These are phyloP conservation scores for Nakazawaea ernobii DNA, from an alignment of 805 yeast genomes.

Conservation along the genomic window DNA sequence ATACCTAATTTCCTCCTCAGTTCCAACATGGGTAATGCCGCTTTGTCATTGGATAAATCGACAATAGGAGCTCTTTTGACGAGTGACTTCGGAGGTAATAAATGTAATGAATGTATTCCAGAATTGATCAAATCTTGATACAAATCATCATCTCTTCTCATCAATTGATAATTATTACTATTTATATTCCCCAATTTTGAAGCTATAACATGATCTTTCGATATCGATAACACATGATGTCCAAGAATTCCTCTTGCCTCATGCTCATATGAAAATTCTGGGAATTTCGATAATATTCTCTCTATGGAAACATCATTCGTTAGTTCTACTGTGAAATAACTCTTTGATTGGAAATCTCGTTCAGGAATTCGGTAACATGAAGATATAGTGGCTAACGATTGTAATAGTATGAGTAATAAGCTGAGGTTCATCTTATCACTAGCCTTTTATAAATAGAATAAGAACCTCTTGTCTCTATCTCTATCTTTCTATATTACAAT, in stretches of 20 bases:
- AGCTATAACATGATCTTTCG: slow-evolving; percentile 31
- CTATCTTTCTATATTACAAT: neutral
- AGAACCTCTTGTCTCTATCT: neutral
- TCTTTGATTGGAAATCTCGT: slow-evolving; percentile 43
- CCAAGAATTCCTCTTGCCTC: slow-evolving; percentile 53
- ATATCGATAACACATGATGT: slow-evolving; percentile 61
- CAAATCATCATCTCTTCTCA: slow-evolving; percentile 22
- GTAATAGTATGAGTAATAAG: neutral
- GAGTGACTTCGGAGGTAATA: slow-evolving; percentile 48
- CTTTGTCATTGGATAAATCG: slow-evolving; percentile 40
- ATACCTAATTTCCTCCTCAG: slow-evolving; percentile 54
- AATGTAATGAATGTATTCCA: slow-evolving; percentile 44
- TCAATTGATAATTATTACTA: slow-evolving; percentile 22
- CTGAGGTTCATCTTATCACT: neutral
- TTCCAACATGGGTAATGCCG: slow-evolving; percentile 37
- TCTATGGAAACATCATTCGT: slow-evolving; percentile 24
- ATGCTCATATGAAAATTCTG: slow-evolving; percentile 57
- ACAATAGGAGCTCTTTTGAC: slow-evolving; percentile 55
- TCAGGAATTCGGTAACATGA: slow-evolving; percentile 12
- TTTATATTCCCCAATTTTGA: slow-evolving; percentile 30
- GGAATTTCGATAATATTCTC: slow-evolving; percentile 32
- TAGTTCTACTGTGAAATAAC: slow-evolving; percentile 62
- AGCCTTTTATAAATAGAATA: neutral
- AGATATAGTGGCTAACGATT: neutral
- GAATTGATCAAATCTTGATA: slow-evolving; percentile 23